Conservation (phyloP, 2,329 filamentous ascomycete genomes). For the Microcyclospora tardicrescens region DNA sequence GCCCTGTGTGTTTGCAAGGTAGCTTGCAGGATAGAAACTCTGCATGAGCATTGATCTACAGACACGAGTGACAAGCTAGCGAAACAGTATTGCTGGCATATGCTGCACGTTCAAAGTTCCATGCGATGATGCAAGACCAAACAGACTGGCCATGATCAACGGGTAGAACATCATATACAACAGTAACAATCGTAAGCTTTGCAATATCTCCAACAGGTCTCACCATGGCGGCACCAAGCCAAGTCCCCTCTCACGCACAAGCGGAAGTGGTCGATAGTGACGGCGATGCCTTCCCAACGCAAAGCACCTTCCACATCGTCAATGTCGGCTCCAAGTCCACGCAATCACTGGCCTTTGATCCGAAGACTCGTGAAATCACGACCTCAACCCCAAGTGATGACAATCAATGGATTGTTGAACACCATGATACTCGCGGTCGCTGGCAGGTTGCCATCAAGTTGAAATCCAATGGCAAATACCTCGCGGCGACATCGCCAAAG, state of each 20-base stretch:
- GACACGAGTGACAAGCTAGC: no score
- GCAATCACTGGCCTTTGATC: conserved; percentile 4
- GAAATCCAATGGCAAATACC: conserved; percentile 2
- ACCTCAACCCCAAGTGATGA: conserved; percentile 2
- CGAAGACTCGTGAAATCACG: neutral
- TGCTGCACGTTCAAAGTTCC: no score
- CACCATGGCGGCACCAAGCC: conserved; percentile 5
- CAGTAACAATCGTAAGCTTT: neutral
- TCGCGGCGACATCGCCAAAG: conserved; percentile 2
- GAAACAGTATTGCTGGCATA: no score
- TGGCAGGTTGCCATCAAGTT: conserved; percentile 2
- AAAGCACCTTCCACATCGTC: conserved; percentile 5
- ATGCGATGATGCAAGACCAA: neutral
- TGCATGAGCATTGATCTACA: no score
- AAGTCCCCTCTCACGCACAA: conserved; percentile 5
- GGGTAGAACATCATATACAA: neutral
- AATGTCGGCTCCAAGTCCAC: conserved; percentile 4
- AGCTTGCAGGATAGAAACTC: no score
- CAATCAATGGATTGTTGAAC: conserved; percentile 6
- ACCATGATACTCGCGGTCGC: conserved; percentile 5
- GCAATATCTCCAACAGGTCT: neutral
- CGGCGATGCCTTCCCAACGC: conserved; percentile 6
- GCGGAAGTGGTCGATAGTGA: conserved; percentile 3
- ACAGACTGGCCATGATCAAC: neutral
- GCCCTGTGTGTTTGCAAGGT: no score